Evolutionary conservation across 441 rosid genomes (phyloP), one percentile per base, ranked within the genome.

Genomic region (Breynia disticha): DNA sequence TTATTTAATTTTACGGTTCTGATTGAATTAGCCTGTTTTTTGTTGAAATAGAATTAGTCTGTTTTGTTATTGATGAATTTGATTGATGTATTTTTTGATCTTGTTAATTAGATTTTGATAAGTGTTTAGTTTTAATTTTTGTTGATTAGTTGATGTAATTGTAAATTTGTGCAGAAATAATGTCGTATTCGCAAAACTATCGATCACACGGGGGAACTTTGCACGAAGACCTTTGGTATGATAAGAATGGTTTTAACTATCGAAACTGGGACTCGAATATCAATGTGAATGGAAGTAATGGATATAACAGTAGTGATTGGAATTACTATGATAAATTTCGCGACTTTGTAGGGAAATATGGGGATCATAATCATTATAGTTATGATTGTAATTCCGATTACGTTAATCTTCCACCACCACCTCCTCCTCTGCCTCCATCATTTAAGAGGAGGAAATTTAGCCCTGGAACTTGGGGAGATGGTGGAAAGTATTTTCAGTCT

Each of bases 361-460:
- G 68, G 65, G 79, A 71, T 24, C 58, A 52, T 45, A 13, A 39
- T 35, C n/a, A n/a, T n/a, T 55, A 28, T 28, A 28, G 35, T 28
- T 28, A 28, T 9, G 35, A 69, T 43, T 35, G 15, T 7, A 64
- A 46, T 52, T 56, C 59, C 45, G 52, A 58, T 52, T 63, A 64
- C 63, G 57, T 56, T 48, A 57, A 62, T 59, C 68, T 64, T 54
- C 69, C 70, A 6, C 70, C 46, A 49, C 68, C 55, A 37, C 79
- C 76, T 11, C 68, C 70, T 10, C 69, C 46, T 52, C 68, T 55
- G 37, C 79, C 76, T 10, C 84, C 82, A 0, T 64, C 82, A n/a
- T 20, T 66, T 32, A 84, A 84, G 59, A 76, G 86, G 67, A 78
- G 93, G 57, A 84, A 77, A 62, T 76, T 72, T 53, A 68, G 82